These are phyloP conservation scores for Ophiosphaerella herpotricha DNA, from an alignment of 2,329 filamentous ascomycete species.

Conservation along the genomic window DNA sequence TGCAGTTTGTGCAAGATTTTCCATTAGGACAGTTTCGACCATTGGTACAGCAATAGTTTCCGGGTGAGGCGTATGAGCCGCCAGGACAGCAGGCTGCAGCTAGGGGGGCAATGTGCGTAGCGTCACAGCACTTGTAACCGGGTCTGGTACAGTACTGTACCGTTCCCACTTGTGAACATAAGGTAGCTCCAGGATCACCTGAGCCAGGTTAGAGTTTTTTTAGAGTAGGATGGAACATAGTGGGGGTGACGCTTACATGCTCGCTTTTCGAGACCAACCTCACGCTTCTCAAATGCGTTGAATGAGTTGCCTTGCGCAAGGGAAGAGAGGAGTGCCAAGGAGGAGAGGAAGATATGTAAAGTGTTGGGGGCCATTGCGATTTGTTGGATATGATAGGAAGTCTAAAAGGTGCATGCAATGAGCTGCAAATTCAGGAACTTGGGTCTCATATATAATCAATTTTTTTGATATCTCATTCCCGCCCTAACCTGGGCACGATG, in stretches of 20 bases:
- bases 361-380: neutral
- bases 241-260: neutral
- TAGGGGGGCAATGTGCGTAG: slow-evolving; percentile 1
- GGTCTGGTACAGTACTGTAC: slow-evolving; percentile 1
- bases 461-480: neutral
- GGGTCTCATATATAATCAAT: neutral
- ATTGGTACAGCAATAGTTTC: slow-evolving; percentile 5
- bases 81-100: slow-evolving; percentile 1
- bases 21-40: slow-evolving; percentile 4
- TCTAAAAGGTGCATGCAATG: neutral
- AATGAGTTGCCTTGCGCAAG: neutral
- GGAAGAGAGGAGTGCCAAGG: neutral
- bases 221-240: neutral
- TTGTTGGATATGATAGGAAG: neutral
- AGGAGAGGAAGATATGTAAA: neutral
- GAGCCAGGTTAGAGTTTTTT: neutral
- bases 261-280: neutral
- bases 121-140: slow-evolving; percentile 4
- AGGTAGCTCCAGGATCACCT: slow-evolving; percentile 6
- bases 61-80: slow-evolving; percentile 4
- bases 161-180: neutral
- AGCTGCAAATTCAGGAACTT: neutral
- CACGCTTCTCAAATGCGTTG: neutral
- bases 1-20: slow-evolving; percentile 3
- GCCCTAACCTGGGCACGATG: neutral